phyloP scores from a whole-genome alignment of 805 yeast species.

The Pichia deserticola region DNA sequence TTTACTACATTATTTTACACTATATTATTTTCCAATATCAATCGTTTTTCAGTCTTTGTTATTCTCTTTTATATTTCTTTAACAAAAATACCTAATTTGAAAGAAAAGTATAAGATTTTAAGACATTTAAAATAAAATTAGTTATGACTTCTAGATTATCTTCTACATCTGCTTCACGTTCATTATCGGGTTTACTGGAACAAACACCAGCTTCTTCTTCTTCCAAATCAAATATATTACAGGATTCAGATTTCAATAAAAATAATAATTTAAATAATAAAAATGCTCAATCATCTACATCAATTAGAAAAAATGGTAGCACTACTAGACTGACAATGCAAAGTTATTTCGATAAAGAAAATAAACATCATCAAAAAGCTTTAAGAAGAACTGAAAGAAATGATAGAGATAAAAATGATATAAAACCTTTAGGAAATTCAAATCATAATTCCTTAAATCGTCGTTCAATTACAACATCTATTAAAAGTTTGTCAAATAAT shows the following conservation, averaged over 20 bases:
- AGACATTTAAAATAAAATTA: not conserved
- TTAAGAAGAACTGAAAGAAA: not conserved
- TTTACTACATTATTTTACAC: too few relatives aligned
- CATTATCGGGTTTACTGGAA: not conserved
- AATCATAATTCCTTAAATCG: constrained; percentile 1
- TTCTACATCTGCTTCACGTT: constrained; percentile 2
- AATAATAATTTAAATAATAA: not conserved
- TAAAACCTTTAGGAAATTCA: not conserved
- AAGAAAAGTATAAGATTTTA: too few relatives aligned
- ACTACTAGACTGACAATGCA: constrained; percentile 6
- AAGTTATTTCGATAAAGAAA: constrained; percentile 8
- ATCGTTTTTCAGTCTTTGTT: too few relatives aligned
- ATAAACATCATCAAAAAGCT: not conserved
- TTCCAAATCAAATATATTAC: not conserved
- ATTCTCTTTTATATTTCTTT: too few relatives aligned
- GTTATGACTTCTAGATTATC: constrained; percentile 1
- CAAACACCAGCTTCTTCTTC: not conserved
- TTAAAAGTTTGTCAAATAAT: not conserved
- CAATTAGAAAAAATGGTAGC: not conserved
- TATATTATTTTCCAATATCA: too few relatives aligned
- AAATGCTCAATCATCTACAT: not conserved
- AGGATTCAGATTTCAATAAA: too few relatives aligned
- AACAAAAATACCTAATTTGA: too few relatives aligned
- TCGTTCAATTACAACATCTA: not conserved
- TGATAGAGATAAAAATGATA: not conserved